phyloP scores from a whole-genome alignment of 129 eudicot genomes.

The Cynara cardunculus region DNA sequence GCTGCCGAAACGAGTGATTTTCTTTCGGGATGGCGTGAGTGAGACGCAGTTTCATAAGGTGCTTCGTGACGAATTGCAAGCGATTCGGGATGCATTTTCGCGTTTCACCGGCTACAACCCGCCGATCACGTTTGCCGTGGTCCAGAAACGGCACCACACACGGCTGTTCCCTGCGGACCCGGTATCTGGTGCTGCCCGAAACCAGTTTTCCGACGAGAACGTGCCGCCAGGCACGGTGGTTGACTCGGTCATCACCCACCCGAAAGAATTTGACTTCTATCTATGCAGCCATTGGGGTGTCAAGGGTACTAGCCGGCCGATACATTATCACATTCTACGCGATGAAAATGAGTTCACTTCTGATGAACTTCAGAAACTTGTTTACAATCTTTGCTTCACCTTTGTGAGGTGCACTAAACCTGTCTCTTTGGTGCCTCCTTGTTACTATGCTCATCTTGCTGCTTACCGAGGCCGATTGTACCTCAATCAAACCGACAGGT shows the following conservation, averaged over 20 bases:
- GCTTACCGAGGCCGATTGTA: slow-evolving; percentile 73
- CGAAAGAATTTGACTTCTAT: slow-evolving; percentile 82
- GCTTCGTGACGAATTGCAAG: slow-evolving; percentile 66
- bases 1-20: slow-evolving; percentile 62
- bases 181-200: too few species aligned
- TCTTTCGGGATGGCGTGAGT: slow-evolving; percentile 94
- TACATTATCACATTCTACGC: slow-evolving; percentile 80
- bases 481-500: slow-evolving; percentile 37
- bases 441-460: slow-evolving; percentile 56
- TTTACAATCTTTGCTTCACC: slow-evolving; percentile 83
- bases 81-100: slow-evolving; percentile 51
- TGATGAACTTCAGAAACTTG: slow-evolving; percentile 79
- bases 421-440: slow-evolving; percentile 66
- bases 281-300: slow-evolving; percentile 98
- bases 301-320: slow-evolving; percentile 88
- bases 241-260: slow-evolving; percentile 82
- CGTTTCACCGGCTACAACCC: slow-evolving; percentile 64
- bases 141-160: slow-evolving; percentile 95
- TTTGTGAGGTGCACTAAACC: slow-evolving; percentile 93
- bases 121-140: slow-evolving; percentile 74
- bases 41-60: slow-evolving; percentile 92
- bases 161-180: slow-evolving; percentile 80
- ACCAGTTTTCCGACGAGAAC: slow-evolving; percentile 48
- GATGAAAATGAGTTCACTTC: slow-evolving; percentile 84
- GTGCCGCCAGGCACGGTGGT: slow-evolving; percentile 94